Evolutionary conservation across 2,329 filamentous ascomycete species (phyloP).

Genomic region (Sporothrix curviconia): DNA sequence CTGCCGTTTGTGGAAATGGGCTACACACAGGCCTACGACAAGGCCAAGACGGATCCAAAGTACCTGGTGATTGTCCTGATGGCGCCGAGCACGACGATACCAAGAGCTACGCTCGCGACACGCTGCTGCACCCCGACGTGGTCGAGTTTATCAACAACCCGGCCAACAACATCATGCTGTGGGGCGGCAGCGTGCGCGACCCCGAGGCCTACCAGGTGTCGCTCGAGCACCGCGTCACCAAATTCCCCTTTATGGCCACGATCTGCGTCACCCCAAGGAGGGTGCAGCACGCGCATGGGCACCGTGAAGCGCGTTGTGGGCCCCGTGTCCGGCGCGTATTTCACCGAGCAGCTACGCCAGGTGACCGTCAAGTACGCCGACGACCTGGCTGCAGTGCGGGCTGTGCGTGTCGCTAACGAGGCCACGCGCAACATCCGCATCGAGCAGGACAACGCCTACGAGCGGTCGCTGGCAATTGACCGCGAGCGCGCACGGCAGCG

Average conservation of each 20-base stretch:
- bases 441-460: slow-evolving; percentile 89
- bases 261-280: slow-evolving; percentile 83
- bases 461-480: slow-evolving; percentile 82
- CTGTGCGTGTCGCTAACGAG: slow-evolving; percentile 71
- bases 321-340: slow-evolving; percentile 60
- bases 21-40: slow-evolving; percentile 84
- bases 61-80: slow-evolving; percentile 84
- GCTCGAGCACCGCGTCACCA: slow-evolving; percentile 79
- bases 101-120: slow-evolving; percentile 71
- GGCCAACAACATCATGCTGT: slow-evolving; percentile 73
- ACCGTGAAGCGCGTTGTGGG: slow-evolving; percentile 75
- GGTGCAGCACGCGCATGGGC: slow-evolving; percentile 73
- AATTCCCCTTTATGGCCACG: slow-evolving; percentile 83
- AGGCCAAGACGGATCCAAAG: slow-evolving; percentile 84
- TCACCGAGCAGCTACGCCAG: slow-evolving; percentile 66
- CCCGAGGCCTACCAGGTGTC: slow-evolving; percentile 91
- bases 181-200: slow-evolving; percentile 89
- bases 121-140: slow-evolving; percentile 69
- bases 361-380: slow-evolving; percentile 71
- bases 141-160: slow-evolving; percentile 67
- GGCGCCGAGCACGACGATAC: slow-evolving; percentile 93
- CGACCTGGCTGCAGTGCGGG: slow-evolving; percentile 67
- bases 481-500: slow-evolving; percentile 72
- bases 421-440: slow-evolving; percentile 73
- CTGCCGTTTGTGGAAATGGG: slow-evolving; percentile 81